Evolutionary conservation across 257 asterid genomes (phyloP), one percentile per base, ranked within the genome.

Genomic region (Anisodus acutangulus): DNA sequence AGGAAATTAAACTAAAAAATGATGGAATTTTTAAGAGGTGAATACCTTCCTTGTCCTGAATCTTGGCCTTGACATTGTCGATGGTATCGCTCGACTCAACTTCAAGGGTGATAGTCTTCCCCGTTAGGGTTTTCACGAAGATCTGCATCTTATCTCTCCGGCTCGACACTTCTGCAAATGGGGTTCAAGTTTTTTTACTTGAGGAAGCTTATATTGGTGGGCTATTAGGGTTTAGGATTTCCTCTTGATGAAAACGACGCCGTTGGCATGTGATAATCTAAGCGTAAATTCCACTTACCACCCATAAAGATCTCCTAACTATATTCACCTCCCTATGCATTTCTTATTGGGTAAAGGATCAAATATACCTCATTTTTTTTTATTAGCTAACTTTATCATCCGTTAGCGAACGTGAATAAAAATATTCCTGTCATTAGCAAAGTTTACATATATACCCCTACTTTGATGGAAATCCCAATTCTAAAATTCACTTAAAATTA

Each of bases 51-150:
- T 92, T 92, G 86, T 92, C 96, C 83, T 92, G 96, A 78, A 92
- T 92, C 92, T 92, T 92, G 67, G 93, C 90, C 89, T 92, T 92
- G 78, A 91, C 94, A 90, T 92, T 92, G 83, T 92, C 96, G 79
- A 92, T 91, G 45, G 96, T 92, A 78, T 92, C 94, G 84, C 96
- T 92, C 81, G 94, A 92, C 83, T 91, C 94, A 17, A 92, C 93
- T 87, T 92, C 94, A 86, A 92, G 96, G 83, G 96, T 92, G 78
- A 92, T 92, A 57, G 96, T 92, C 66, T 91, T 92, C 2, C 94
- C 96, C 49, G 96, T 91, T 31, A 92, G 93, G 62, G 96, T 92
- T 89, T 92, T 92, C 41, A 91, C 96, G 87, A 92, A 92, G 88
- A 92, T 91, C 93, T 92, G 94, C 96, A 92, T 92, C 68, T 89